Percentiles rank a stretch among this genome's conserved stretches.
These are phyloP conservation scores for Forsythia suspensa DNA, from an alignment of 257 asterid genomes.

Conservation along the genomic window DNA sequence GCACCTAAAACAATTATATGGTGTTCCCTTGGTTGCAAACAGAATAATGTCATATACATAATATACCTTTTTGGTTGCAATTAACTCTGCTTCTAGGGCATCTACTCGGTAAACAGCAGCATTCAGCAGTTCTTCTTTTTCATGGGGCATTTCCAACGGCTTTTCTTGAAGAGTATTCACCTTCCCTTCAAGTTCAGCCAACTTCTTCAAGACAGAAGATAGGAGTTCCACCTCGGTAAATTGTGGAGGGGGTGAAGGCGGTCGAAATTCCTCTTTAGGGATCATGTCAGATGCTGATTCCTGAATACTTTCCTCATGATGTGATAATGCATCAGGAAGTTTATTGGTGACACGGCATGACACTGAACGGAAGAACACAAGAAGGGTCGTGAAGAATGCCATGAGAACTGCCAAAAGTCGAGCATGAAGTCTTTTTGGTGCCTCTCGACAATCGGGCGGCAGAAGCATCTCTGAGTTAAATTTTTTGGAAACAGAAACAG, in stretches of 20 bases:
- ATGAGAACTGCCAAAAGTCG: conserved; percentile 1
- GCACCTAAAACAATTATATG: not conserved
- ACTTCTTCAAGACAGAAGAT: conserved; percentile 53
- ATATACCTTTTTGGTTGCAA: conserved; percentile 78
- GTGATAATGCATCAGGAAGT: not conserved
- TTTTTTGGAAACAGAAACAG: not conserved
- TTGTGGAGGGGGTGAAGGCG: conserved; percentile 45
- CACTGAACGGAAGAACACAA: not conserved
- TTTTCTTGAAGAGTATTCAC: conserved; percentile 54
- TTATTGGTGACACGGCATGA: not conserved
- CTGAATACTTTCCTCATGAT: not conserved
- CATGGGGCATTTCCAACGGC: conserved; percentile 78
- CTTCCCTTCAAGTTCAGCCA: conserved; percentile 72
- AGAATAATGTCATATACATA: not conserved
- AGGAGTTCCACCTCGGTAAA: conserved; percentile 44
- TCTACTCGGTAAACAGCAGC: conserved; percentile 87
- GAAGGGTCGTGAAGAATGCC: conserved; percentile 1
- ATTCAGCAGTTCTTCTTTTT: conserved; percentile 77
- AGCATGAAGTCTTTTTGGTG: not conserved
- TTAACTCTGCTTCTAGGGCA: conserved; percentile 82
- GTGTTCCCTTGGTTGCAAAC: not conserved
- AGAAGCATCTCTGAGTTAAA: not conserved
- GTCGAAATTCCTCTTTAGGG: conserved; percentile 38
- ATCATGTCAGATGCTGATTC: conserved; percentile 21
- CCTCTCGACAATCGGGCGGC: not conserved